phyloP scores from a whole-genome alignment of 2,329 filamentous ascomycete genomes.

The Aspergillus pseudoglaucus region DNA sequence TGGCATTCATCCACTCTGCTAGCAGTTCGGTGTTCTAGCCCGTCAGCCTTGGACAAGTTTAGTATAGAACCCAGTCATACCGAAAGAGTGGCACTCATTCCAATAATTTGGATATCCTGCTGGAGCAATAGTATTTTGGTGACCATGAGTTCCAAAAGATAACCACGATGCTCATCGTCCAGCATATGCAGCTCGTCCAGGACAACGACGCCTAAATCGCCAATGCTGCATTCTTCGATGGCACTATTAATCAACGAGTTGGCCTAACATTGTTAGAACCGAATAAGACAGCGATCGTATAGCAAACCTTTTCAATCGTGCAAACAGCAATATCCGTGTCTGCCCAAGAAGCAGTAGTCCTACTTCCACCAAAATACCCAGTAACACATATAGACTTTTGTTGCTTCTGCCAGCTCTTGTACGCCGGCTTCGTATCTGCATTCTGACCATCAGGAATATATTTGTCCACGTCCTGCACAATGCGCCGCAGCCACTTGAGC shows the following conservation, averaged over 20 bases:
- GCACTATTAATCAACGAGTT: slow-evolving; percentile 67
- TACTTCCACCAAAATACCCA: slow-evolving; percentile 70
- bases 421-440: slow-evolving; percentile 31
- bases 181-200: slow-evolving; percentile 79
- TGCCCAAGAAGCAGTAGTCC: slow-evolving; percentile 59
- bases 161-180: slow-evolving; percentile 68
- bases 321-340: slow-evolving; percentile 74
- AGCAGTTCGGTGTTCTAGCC: slow-evolving; percentile 63
- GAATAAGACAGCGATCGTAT: slow-evolving; percentile 3
- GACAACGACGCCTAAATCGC: slow-evolving; percentile 60
- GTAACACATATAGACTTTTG: slow-evolving; percentile 58
- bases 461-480: slow-evolving; percentile 55
- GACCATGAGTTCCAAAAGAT: slow-evolving; percentile 66
- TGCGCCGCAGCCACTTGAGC: slow-evolving; percentile 62
- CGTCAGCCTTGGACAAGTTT: slow-evolving; percentile 9
- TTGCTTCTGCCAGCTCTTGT: slow-evolving; percentile 50
- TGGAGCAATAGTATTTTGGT: slow-evolving; percentile 66
- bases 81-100: slow-evolving; percentile 73
- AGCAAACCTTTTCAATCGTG: slow-evolving; percentile 64
- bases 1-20: slow-evolving; percentile 63
- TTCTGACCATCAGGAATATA: slow-evolving; percentile 26
- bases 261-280: slow-evolving; percentile 44
- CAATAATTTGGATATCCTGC: slow-evolving; percentile 63
- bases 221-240: slow-evolving; percentile 63
- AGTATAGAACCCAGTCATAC: slow-evolving; percentile 38